Evolutionary conservation across 768 basidiomycete genomes (phyloP), one percentile per base, ranked within the genome.

Genomic region (Russula olivacea): DNA sequence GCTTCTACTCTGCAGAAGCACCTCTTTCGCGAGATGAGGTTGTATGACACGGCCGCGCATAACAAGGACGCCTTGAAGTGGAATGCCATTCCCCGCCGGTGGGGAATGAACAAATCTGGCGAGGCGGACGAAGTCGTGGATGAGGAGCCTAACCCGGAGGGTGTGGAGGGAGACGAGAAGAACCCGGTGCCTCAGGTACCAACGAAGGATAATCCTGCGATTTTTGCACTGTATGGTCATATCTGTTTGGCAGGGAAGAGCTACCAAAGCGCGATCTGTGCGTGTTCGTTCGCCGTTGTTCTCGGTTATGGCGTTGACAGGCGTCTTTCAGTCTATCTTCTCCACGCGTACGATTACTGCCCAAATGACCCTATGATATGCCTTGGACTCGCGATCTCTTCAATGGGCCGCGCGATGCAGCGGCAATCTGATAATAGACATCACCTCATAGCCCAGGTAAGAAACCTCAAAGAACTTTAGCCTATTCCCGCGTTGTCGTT

Each of bases 351-450:
- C 72, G 92, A 94, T 66, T 82, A 91, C 69, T 86, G 84, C 63
- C 87, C 84, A 0, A 78, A 91, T 15, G 91, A 98, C 72, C 92
- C 95, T 0, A 78, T 95, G 75, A 79, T 97, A 25, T 94, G 89
- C 70, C 77, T 98, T 5, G 84, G 81, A 49, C 79, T 98, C 10
- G 91, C 88, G 0, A 84, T 94, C 51, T 86, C 91, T 0, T 97
- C 91, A 23, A 77, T 97, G 51, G 93, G 93, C 12, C 81, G 96
- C 41, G 89, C 93, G 0, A 92, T 93, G 87, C 91, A 95, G 67
- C 82, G 95, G 21, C 95, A 98, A 72, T 86, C 88, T 15, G 96
- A 98, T 74, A 98, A 99, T 71, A 77, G 94, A 45, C 90, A 97
- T 70, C 91, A 96, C 72, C 81, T 93, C 62, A 81, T 98, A 43